Evolutionary conservation across 2,329 filamentous ascomycete genomes (phyloP), one percentile per base, ranked within the genome.

Genomic region (Aspergillus uvarum): DNA sequence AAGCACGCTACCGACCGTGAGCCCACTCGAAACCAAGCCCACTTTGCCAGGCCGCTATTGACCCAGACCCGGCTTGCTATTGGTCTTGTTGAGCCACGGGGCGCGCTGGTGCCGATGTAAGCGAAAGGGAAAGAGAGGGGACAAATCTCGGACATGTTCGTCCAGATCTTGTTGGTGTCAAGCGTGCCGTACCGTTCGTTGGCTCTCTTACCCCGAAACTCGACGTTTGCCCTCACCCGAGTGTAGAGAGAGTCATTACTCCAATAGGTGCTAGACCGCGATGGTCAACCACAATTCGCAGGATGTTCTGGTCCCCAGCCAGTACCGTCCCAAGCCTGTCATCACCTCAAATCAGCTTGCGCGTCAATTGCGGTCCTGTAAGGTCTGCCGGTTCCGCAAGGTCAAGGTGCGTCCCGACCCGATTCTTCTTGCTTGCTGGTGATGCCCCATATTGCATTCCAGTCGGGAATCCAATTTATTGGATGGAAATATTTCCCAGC

Each of bases 291-390:
- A 65, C 58, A 65, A 70, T 58, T 62, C 63, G 50, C 67, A 63
- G 64, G 63, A 59, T 31, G 50, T 58, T 55, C 59, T 63, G 55
- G 60, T 56, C 21, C 51, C 63, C 50, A 59, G 60, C 22, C 51
- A 44, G 31, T 35, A 49, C 32, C 55, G 54, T 60, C 70, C 63
- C 64, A 72, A 70, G 63, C 19, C 56, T 24, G 56, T 55, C 21
- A 29, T 56, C 35, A 58, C 56, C 16, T 50, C 61, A 16, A 61
- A 12, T 48, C 54, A 65, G 53, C 55, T 65, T 16, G 68, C 60
- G 60, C 73, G 74, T 52, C 74, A 76, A 65, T 72, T 71, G 51
- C 72, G 73, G 19, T 76, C 74, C 59, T 76, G 74, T 59, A 74
- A 73, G 58, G 73, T 76, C 58, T 76, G 74, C 58, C 69, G 74